Percentiles rank a stretch among this genome's conserved stretches.
Evolutionary conservation across 164 flowering plant species (phyloP).

Genomic region (Warburgia ugandensis): DNA sequence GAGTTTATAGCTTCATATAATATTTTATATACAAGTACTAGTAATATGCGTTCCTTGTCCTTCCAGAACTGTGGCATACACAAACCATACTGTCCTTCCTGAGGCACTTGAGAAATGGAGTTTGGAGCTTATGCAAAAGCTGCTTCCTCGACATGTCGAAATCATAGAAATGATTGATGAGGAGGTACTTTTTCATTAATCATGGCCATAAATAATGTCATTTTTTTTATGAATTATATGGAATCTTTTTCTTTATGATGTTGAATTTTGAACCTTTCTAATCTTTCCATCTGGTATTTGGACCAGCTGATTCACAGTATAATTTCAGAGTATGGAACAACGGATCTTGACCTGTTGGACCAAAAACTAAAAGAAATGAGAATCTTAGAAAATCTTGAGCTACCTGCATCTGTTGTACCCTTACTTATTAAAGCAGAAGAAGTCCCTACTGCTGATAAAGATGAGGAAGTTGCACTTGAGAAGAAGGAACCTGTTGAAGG

Average conservation of each 20-base stretch:
- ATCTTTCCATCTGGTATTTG: conserved; percentile 12
- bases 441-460: conserved; percentile 18
- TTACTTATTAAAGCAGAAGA: conserved; percentile 40
- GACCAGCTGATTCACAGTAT: conserved; percentile 59
- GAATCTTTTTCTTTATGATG: background rate
- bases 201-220: background rate
- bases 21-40: too few species aligned
- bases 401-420: conserved; percentile 47
- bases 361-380: conserved; percentile 68
- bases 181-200: conserved; percentile 42
- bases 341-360: conserved; percentile 47
- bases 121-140: conserved; percentile 77
- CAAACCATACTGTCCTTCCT: conserved; percentile 95
- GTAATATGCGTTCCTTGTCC: conserved; percentile 1
- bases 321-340: conserved; percentile 63
- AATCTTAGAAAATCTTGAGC: conserved; percentile 71
- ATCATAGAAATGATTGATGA: conserved; percentile 86
- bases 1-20: too few species aligned
- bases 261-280: conserved; percentile 4
- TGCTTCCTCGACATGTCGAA: conserved; percentile 94
- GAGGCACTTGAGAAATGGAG: conserved; percentile 99
- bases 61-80: conserved; percentile 85
- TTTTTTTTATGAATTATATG: background rate
- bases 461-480: conserved; percentile 6
- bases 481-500: conserved; percentile 19